Evolutionary conservation across 768 basidiomycete genomes (phyloP).

Genomic region (Coprinopsis sp.): DNA sequence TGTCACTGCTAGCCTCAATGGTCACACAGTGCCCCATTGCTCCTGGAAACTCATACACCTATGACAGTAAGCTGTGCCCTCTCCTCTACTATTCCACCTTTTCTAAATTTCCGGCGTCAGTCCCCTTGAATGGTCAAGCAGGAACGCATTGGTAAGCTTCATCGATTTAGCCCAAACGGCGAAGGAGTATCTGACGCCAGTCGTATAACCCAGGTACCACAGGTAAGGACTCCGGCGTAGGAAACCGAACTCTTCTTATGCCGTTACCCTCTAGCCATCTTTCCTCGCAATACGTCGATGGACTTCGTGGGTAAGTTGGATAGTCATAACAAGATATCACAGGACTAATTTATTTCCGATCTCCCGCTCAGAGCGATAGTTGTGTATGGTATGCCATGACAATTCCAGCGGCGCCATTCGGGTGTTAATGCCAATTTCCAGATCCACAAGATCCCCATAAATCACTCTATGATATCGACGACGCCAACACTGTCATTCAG

Average conservation of each 20-base stretch:
- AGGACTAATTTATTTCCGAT: conserved; percentile 3
- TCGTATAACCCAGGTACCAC: conserved; percentile 14
- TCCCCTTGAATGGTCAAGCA: conserved; percentile 12
- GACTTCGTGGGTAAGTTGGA: conserved; percentile 22
- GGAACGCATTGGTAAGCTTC: conserved; percentile 10
- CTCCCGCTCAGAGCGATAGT: conserved; percentile 9
- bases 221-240: conserved; percentile 9
- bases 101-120: conserved; percentile 5
- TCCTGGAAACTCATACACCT: conserved; percentile 16
- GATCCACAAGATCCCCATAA: conserved; percentile 12
- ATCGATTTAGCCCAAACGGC: not conserved
- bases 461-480: conserved; percentile 11
- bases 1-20: conserved; percentile 4
- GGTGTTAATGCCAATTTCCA: conserved; percentile 15
- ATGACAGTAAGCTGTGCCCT: conserved; percentile 14
- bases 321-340: conserved; percentile 20
- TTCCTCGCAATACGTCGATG: conserved; percentile 20
- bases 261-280: too few relatives aligned
- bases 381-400: conserved; percentile 22
- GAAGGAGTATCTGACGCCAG: not conserved
- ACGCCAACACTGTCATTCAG: conserved; percentile 11
- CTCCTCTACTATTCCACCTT: not conserved
- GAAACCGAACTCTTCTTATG: not conserved
- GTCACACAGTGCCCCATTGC: conserved; percentile 15
- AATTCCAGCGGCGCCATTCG: not conserved